Conservation (phyloP, 208 protist genomes). For the Trypanosoma theileri region DNA sequence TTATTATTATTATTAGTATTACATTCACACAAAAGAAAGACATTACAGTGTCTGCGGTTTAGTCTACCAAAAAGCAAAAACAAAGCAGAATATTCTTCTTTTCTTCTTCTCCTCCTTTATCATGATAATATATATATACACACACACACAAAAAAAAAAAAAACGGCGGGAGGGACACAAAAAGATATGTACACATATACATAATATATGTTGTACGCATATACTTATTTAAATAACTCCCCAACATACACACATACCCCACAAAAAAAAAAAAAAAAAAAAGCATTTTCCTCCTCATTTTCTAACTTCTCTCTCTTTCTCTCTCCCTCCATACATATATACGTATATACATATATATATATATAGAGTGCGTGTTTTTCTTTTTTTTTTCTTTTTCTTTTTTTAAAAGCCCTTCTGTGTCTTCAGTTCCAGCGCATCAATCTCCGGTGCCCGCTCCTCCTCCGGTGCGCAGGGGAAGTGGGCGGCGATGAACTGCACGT, state of each 20-base stretch:
- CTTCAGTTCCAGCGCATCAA: conserved; percentile 80
- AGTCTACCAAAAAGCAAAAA: background rate
- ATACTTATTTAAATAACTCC: too few species aligned
- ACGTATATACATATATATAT: conserved; percentile 1
- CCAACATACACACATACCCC: too few species aligned
- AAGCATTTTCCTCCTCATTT: background rate
- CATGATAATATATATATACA: too few species aligned
- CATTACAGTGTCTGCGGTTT: too few species aligned
- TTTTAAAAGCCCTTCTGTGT: conserved; percentile 80
- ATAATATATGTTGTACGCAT: too few species aligned
- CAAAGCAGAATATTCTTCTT: too few species aligned
- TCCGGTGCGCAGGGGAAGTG: conserved; percentile 77
- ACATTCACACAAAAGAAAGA: too few species aligned
- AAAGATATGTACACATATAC: too few species aligned
- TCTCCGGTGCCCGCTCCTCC: conserved; percentile 63
- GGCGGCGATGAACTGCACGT: conserved; percentile 69
- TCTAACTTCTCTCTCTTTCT: background rate
- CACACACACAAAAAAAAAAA: too few species aligned
- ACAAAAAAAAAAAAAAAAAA: background rate
- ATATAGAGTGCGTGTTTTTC: background rate
- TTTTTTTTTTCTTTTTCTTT: background rate
- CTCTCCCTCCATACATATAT: background rate
- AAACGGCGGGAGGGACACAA: too few species aligned
- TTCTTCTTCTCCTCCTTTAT: background rate
- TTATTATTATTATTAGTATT: background rate